Base-by-base conservation (phyloP, 257 asterid species). In the Nicotiana otophora region DNA sequence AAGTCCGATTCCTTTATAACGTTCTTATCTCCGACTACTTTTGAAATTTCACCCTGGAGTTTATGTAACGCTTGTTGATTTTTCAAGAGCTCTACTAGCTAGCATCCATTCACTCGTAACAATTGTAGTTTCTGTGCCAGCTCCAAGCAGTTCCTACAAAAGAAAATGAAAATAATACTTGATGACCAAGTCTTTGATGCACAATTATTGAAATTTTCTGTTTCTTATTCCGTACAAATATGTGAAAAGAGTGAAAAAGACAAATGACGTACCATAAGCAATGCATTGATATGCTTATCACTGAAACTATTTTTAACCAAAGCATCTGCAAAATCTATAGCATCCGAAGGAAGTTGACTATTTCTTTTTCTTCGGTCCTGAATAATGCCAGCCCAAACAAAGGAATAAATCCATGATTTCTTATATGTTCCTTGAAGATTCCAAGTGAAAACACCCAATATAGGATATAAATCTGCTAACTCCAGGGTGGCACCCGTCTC, bases 61-160 rank as follows among this genome's bases (percentile, higher is more conserved):
- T 68, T 19, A 34, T 68, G 17, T n/a, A 68, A 19, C 17, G 54
- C 30, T 19, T 36, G 53, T 68, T 17, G 30, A 19, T 36, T 68
- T 36, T 48, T 68, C 4, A 68, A 54, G 10, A 68, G 55, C 10
- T 68, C 77, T 9, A 68, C 26, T 23, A 23, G 26, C 77, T 17
- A 68, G 55, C 55, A 67, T 68, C 77, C 77, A 68, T 68, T 68
- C 55, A 36, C 77, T 34, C 6, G 77, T 68, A 68, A 30, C 77
- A 36, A 54, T 68, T 20, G 77, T 34, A 68, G 77, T 34, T 36
- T 68, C 77, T 68, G 77, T 68, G 4, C 77, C 77, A 34, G 77
- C 77, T 36, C 5, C 30, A 68, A 68, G 34, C 34, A 68, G 19
- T 68, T 68, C 77, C 77, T 68, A 30, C 31, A 30, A 30, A 30